A percentile compares a stretch with the other conserved stretches of the same genome.
Evolutionary conservation across 371 early-diverging fungal genomes (phyloP).

Genomic region (Rhizomucor pusillus): DNA sequence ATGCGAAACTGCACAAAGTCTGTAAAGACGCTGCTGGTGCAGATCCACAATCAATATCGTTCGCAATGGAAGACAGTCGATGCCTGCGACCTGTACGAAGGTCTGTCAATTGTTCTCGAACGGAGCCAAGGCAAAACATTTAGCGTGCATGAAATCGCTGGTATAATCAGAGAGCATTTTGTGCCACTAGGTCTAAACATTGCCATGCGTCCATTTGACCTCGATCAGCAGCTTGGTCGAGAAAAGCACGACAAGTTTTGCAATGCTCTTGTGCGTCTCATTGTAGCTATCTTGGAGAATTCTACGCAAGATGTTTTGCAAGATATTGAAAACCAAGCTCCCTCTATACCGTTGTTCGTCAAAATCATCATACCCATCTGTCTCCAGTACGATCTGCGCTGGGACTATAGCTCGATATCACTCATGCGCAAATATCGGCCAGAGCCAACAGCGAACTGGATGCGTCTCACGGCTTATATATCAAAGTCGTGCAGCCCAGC

Average conservation of each 20-base stretch:
- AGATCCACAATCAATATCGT: slow-evolving; percentile 42
- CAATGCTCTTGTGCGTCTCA: slow-evolving; percentile 50
- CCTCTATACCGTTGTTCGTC: slow-evolving; percentile 45
- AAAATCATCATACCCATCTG: slow-evolving; percentile 54
- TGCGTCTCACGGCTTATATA: slow-evolving; percentile 34
- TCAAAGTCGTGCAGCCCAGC: slow-evolving; percentile 40
- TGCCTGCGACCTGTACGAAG: slow-evolving; percentile 51
- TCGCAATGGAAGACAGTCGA: slow-evolving; percentile 54
- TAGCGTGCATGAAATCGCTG: slow-evolving; percentile 40
- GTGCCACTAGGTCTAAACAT: slow-evolving; percentile 43
- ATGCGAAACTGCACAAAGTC: slow-evolving; percentile 40
- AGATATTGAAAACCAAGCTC: slow-evolving; percentile 45
- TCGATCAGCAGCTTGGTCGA: slow-evolving; percentile 27
- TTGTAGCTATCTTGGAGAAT: slow-evolving; percentile 54
- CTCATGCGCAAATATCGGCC: slow-evolving; percentile 22
- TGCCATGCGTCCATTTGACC: slow-evolving; percentile 37
- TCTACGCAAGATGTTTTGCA: slow-evolving; percentile 50
- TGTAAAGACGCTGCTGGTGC: slow-evolving; percentile 38
- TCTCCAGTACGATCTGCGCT: slow-evolving; percentile 42
- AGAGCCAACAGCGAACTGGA: slow-evolving; percentile 42
- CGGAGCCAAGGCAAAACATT: slow-evolving; percentile 43
- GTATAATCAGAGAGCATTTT: slow-evolving; percentile 46
- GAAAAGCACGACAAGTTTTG: slow-evolving; percentile 37
- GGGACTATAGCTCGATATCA: slow-evolving; percentile 30
- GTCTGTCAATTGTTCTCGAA: slow-evolving; percentile 42